Conservation (phyloP, 495 filamentous ascomycete genomes). For the Umbilicaria muhlenbergii region DNA sequence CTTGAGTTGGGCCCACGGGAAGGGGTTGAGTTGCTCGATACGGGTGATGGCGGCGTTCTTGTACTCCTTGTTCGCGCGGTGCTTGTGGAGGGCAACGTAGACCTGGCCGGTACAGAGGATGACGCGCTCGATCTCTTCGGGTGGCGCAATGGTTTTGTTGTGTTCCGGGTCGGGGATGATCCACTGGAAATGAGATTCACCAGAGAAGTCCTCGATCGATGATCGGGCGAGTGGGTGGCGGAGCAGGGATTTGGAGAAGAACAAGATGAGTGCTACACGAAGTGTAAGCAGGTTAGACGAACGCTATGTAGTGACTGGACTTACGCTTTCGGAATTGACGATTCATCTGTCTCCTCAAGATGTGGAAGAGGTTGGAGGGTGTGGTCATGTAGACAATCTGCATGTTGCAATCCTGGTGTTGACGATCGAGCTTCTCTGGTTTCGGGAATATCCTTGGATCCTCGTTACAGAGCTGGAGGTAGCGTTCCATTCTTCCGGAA, state of each 20-base stretch:
- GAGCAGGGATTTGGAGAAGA: constrained; percentile 93
- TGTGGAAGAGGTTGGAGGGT: constrained; percentile 90
- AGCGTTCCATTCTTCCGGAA: constrained; percentile 92
- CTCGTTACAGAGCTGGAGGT: constrained; percentile 94
- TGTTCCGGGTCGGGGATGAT: constrained; percentile 84
- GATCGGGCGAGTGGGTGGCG: constrained; percentile 87
- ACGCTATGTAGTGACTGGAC: constrained; percentile 17
- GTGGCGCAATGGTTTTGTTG: constrained; percentile 52
- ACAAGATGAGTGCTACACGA: constrained; percentile 65
- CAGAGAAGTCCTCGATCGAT: constrained; percentile 73
- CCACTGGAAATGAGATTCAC: constrained; percentile 87
- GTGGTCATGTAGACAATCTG: constrained; percentile 91
- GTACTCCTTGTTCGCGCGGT: constrained; percentile 70
- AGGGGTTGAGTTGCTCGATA: constrained; percentile 94
- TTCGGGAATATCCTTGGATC: constrained; percentile 86
- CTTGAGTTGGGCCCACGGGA: constrained; percentile 92
- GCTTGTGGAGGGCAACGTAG: constrained; percentile 75
- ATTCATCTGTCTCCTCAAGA: constrained; percentile 93
- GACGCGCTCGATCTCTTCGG: constrained; percentile 81
- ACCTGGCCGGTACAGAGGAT: constrained; percentile 93
- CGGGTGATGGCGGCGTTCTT: constrained; percentile 86
- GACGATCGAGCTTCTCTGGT: constrained; percentile 77
- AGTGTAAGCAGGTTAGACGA: constrained; percentile 20
- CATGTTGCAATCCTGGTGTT: constrained; percentile 99
- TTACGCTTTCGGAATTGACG: constrained; percentile 97